A percentile compares a stretch with the other conserved stretches of the same genome.
Evolutionary conservation across 306 rosid genomes (phyloP).

Genomic region (Adenanthera pavonina): DNA sequence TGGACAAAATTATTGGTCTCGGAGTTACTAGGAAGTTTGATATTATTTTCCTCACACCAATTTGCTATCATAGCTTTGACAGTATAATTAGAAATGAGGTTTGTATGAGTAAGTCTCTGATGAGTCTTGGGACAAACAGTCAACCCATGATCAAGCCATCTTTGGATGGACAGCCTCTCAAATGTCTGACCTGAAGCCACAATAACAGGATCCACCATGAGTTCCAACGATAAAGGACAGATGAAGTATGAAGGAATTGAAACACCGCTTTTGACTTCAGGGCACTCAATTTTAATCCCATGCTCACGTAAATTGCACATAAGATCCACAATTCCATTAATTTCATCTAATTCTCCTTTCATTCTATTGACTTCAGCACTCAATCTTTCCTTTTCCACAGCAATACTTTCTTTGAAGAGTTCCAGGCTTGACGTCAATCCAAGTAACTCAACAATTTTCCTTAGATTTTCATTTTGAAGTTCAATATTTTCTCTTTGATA

Average conservation of each 20-base stretch:
- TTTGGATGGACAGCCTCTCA: conserved; percentile 77
- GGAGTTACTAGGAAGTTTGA: conserved; percentile 48
- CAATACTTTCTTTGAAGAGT: conserved; percentile 81
- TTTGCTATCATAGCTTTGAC: conserved; percentile 88
- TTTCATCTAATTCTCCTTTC: conserved; percentile 61
- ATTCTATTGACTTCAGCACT: conserved; percentile 57
- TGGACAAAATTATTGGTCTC: conserved; percentile 39
- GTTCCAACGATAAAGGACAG: conserved; percentile 86
- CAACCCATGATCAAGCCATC: conserved; percentile 84
- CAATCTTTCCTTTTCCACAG: conserved; percentile 80
- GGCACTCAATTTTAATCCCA: conserved; percentile 58
- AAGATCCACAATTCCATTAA: conserved; percentile 65
- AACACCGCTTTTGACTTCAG: conserved; percentile 57
- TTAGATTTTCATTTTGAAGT: conserved; percentile 58
- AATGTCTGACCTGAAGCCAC: conserved; percentile 97
- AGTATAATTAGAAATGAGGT: conserved; percentile 81
- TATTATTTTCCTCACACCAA: conserved; percentile 89
- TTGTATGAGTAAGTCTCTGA: conserved; percentile 70
- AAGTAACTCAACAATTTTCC: conserved; percentile 66
- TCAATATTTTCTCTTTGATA: conserved; percentile 53
- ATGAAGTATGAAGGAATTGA: conserved; percentile 78
- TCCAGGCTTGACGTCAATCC: conserved; percentile 71
- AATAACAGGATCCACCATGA: conserved; percentile 91
- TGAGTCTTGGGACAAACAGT: conserved; percentile 86
- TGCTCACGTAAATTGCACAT: conserved; percentile 67